phyloP scores from a whole-genome alignment of 345 rosid genomes.

The Corchorus olitorius region DNA sequence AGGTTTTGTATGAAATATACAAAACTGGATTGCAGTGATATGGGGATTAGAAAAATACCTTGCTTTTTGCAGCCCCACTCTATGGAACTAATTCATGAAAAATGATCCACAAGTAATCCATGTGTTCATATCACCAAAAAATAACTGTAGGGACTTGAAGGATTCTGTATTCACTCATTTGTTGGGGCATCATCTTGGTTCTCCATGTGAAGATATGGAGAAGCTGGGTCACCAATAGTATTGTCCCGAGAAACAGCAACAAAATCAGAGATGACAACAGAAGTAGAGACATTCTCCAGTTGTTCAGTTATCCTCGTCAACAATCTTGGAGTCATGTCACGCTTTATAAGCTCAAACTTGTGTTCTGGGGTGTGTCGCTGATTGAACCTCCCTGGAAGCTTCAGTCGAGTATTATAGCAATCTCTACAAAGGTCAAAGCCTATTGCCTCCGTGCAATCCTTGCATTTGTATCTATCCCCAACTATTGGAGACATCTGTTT shows the following conservation, averaged over 20 bases:
- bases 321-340: neutral
- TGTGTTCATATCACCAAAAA: neutral
- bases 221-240: neutral
- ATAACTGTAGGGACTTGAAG: neutral
- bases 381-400: conserved; percentile 82
- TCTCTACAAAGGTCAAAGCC: conserved; percentile 92
- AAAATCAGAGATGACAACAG: neutral
- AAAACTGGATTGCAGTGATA: neutral
- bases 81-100: neutral
- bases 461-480: conserved; percentile 76
- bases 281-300: conserved; percentile 2
- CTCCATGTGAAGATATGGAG: neutral
- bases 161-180: neutral
- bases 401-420: conserved; percentile 61
- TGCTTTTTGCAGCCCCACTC: neutral
- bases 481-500: conserved; percentile 65
- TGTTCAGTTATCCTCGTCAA: conserved; percentile 2
- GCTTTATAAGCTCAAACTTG: conserved; percentile 36
- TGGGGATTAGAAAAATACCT: neutral
- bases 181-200: conserved; percentile 19
- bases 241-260: conserved; percentile 22
- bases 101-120: neutral
- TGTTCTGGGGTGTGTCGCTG: conserved; percentile 90
- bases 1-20: neutral
- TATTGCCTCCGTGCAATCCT: conserved; percentile 55